Percentiles rank a stretch among this genome's conserved stretches.
Conservation (phyloP, 495 filamentous ascomycete genomes). For the Chlorociboria aeruginascens region DNA sequence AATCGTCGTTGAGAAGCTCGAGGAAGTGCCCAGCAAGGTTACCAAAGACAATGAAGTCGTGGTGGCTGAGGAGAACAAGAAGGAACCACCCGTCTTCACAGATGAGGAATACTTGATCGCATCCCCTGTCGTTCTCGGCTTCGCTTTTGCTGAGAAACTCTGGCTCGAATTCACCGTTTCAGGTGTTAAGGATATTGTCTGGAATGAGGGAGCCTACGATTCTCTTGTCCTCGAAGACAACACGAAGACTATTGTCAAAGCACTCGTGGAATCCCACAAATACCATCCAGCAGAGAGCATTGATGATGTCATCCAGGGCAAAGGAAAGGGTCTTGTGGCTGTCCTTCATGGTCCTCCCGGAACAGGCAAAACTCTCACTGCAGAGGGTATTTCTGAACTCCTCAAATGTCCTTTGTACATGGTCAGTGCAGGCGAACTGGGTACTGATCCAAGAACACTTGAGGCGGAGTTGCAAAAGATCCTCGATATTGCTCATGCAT, state of each 20-base stretch:
- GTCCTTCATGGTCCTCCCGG: slow-evolving; percentile 77
- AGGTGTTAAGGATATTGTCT: slow-evolving; percentile 68
- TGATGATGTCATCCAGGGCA: slow-evolving; percentile 72
- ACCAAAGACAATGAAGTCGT: slow-evolving; percentile 20
- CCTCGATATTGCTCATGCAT: slow-evolving; percentile 75
- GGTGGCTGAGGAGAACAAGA: slow-evolving; percentile 22
- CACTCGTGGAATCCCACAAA: slow-evolving; percentile 67
- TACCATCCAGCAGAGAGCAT: slow-evolving; percentile 74
- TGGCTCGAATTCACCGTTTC: slow-evolving; percentile 89
- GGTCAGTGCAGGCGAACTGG: slow-evolving; percentile 72
- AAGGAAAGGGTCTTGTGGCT: slow-evolving; percentile 60
- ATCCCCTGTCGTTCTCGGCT: slow-evolving; percentile 91
- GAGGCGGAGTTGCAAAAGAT: slow-evolving; percentile 76
- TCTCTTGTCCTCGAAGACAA: slow-evolving; percentile 63
- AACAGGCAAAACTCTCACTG: slow-evolving; percentile 82
- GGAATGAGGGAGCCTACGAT: slow-evolving; percentile 73
- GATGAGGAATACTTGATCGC: slow-evolving; percentile 82
- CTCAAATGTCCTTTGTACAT: slow-evolving; percentile 76
- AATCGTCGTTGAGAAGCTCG: slow-evolving; percentile 52
- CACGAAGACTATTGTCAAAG: slow-evolving; percentile 71
- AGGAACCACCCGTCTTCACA: slow-evolving; percentile 45
- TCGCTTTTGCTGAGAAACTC: slow-evolving; percentile 77
- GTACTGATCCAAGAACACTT: slow-evolving; percentile 64
- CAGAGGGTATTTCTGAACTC: slow-evolving; percentile 75
- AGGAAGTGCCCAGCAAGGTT: slow-evolving; percentile 34